Evolutionary conservation across 2,329 filamentous ascomycete genomes (phyloP), one percentile per base, ranked within the genome.

Genomic region (Thielaviopsis populi): DNA sequence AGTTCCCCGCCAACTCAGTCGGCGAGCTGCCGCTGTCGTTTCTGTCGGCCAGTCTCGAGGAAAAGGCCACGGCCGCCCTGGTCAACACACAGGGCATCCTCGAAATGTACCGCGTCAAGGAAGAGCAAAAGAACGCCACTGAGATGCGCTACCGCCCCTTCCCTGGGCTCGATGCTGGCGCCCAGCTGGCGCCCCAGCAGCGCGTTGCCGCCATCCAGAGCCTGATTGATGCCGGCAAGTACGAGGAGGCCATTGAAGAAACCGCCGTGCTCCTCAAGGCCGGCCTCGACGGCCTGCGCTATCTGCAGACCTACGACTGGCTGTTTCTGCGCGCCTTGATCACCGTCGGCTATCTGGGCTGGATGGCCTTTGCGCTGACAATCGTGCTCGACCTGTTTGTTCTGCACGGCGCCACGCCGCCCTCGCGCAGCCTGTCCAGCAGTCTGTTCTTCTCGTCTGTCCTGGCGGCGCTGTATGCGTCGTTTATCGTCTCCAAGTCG

Each of bases 271-370:
- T 99, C 15, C 88, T 97, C 66, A 81, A 87, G 66, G 76, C 89
- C 61, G 87, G 84, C 1, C 79, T 99, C 0, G 82, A 90, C 67
- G 94, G 94, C 7, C 77, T 99, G 66, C 83, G 94, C 61, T 99
- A 99, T 72, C 80, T 99, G 30, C 94, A 99, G 74, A 99, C 91
- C 0, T 99, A 99, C 70, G 94, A 99, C 75, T 99, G 94, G 94
- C 79, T 99, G 1, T 99, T 99, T 75, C 77, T 99, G 42, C 82
- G 94, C 66, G 87, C 89, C 1, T 79, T 99, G 60, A 87, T 99
- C 66, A 96, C 94, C 1, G 72, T 88, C 13, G 94, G 94, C 19
- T 99, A 97, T 70, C 76, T 97, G 7, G 94, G 94, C 22, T 99
- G 92, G 92, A 95, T 97, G 71, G 87, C 88, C 0, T 99, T 91